These are phyloP conservation scores for Asterophora parasitica DNA, from an alignment of 768 basidiomycete species.

Conservation along the genomic window DNA sequence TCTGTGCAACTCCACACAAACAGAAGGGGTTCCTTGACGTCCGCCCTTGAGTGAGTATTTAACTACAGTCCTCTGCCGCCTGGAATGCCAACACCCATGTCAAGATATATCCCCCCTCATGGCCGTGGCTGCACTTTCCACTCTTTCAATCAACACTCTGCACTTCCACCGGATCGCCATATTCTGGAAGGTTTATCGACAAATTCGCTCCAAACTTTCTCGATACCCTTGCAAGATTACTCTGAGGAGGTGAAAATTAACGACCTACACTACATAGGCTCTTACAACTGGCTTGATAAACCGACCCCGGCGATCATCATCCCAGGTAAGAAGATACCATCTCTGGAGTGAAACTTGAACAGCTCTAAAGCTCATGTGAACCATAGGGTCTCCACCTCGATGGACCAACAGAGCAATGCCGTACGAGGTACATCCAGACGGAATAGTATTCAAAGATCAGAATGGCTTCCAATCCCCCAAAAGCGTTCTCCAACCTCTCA, in stretches of 20 bases:
- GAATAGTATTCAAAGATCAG: constrained; percentile 49
- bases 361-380: background rate
- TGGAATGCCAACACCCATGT: background rate
- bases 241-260: constrained; percentile 29
- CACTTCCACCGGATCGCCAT: constrained; percentile 30
- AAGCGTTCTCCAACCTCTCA: constrained; percentile 44
- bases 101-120: background rate
- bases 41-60: background rate
- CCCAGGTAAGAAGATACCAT: constrained; percentile 32
- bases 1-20: background rate
- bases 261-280: constrained; percentile 38
- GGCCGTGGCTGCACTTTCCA: background rate
- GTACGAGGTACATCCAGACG: constrained; percentile 53
- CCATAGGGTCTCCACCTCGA: constrained; percentile 42
- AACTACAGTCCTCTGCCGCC: background rate
- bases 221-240: constrained; percentile 13
- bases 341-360: too few relatives aligned
- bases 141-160: background rate
- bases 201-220: constrained; percentile 24
- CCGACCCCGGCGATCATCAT: constrained; percentile 45
- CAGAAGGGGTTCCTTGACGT: background rate
- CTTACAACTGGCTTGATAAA: constrained; percentile 50
- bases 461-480: constrained; percentile 44
- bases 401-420: constrained; percentile 49
- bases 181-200: constrained; percentile 31